Conservation (phyloP, 352 stramenopile genomes). For the Hyaloperonospora brassicae region DNA sequence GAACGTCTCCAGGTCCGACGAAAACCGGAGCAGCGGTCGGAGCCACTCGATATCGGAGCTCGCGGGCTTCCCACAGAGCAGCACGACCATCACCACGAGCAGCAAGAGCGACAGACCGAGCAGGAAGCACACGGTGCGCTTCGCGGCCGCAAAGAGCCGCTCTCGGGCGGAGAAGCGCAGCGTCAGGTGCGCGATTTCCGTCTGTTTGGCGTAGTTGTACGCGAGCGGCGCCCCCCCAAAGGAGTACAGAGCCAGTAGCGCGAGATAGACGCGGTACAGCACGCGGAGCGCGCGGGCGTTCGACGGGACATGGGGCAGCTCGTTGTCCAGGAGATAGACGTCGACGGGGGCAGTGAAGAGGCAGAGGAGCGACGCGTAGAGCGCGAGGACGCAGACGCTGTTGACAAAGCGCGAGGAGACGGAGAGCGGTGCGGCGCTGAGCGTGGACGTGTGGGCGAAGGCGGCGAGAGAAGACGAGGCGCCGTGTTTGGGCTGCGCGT, state of each 20-base stretch:
- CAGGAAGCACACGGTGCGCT: slow-evolving; percentile 72
- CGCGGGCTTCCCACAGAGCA: slow-evolving; percentile 70
- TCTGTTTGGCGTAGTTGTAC: slow-evolving; percentile 80
- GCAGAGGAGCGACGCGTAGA: slow-evolving; percentile 66
- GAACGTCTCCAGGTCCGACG: slow-evolving; percentile 63
- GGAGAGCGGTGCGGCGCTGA: slow-evolving; percentile 49
- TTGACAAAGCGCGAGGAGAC: slow-evolving; percentile 68
- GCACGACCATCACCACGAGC: slow-evolving; percentile 54
- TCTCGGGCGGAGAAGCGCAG: slow-evolving; percentile 46
- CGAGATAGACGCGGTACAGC: slow-evolving; percentile 73
- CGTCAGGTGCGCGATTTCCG: slow-evolving; percentile 77
- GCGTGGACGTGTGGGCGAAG: slow-evolving; percentile 46
- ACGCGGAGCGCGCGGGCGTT: slow-evolving; percentile 45
- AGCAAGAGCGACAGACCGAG: slow-evolving; percentile 57
- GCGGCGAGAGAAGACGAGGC: slow-evolving; percentile 41
- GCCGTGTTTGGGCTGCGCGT: slow-evolving; percentile 53
- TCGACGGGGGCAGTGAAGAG: slow-evolving; percentile 76
- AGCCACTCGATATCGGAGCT: slow-evolving; percentile 77
- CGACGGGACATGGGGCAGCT: slow-evolving; percentile 45
- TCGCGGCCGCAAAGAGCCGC: slow-evolving; percentile 50
- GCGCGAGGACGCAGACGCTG: slow-evolving; percentile 50
- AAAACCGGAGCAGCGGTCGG: slow-evolving; percentile 68
- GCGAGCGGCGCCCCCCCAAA: slow-evolving; percentile 67
- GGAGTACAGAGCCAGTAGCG: slow-evolving; percentile 46
- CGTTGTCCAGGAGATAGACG: slow-evolving; percentile 70